Conservation (phyloP, 305 asterid genomes). For the Solanum aculeatissimum region DNA sequence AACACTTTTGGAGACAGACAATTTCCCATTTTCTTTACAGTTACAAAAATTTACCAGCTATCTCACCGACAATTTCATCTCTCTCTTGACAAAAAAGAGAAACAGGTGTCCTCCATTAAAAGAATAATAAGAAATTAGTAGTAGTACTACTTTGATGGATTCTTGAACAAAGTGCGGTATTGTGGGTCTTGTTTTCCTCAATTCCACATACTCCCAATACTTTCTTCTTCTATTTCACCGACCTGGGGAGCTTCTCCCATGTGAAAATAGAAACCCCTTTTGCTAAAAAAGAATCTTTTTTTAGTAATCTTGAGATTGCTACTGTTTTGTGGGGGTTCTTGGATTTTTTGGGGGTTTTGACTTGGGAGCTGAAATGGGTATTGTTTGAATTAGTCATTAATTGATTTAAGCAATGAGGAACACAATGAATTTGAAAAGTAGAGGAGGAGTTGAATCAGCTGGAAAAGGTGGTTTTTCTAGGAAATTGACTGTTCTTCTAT, state of each 20-base stretch:
- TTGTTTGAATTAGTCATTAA: slow-evolving; percentile 17
- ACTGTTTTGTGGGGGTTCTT: neutral
- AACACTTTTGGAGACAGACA: neutral
- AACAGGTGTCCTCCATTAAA: neutral
- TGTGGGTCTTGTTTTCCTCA: neutral
- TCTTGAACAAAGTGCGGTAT: neutral
- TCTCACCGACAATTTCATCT: slow-evolving; percentile 2
- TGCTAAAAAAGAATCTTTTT: neutral
- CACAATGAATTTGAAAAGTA: slow-evolving; percentile 79
- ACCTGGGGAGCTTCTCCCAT: neutral
- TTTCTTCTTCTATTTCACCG: neutral
- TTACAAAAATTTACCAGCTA: neutral
- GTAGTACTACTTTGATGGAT: neutral
- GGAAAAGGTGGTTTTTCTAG: slow-evolving; percentile 43
- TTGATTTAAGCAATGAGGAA: slow-evolving; percentile 7
- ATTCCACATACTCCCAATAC: slow-evolving; percentile 10
- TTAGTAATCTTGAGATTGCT: neutral
- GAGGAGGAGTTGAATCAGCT: slow-evolving; percentile 65
- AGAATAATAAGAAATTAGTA: neutral
- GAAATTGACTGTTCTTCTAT: slow-evolving; percentile 56
- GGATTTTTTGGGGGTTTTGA: neutral
- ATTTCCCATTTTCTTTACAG: neutral
- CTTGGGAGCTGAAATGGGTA: slow-evolving; percentile 17
- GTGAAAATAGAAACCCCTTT: neutral
- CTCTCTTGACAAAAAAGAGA: neutral